Evolutionary conservation across 2,329 filamentous ascomycete genomes (phyloP), one percentile per base, ranked within the genome.

Genomic region (Neodidymelliopsis sp.): DNA sequence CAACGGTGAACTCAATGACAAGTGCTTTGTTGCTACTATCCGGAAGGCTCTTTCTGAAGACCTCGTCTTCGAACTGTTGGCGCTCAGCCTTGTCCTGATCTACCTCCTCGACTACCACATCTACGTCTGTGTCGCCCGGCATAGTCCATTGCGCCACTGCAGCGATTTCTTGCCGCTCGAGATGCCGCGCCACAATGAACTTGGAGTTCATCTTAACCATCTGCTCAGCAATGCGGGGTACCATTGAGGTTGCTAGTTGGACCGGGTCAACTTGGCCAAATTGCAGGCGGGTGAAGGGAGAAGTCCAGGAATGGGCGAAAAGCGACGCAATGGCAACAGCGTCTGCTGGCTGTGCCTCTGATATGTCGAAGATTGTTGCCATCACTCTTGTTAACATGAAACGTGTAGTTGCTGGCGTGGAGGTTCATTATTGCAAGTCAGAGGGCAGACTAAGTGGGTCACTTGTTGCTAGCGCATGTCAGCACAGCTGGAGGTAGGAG

Each of bases 141-240:
- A 60, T 8, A 2, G 35, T 56, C 66, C 67, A 70, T 43, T 69
- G 65, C 19, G 65, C 63, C 1, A 65, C 63, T 37, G 65, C 49
- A n/a, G 56, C 56, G 12, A 63, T 46, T 7, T 57, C 24, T 34
- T 39, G 4, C 4, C 39, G 52, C 2, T 24, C 25, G 4, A 13
- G 27, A 11, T 57, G n/a, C 0, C 60, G 60, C 8, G 55, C 54
- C 6, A 66, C 54, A 10, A 61, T 11, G 18, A 55, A 65, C 4
- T 22, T 33, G 2, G 41, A 47, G 16, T 41, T 20, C 4, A 27
- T 25, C 2, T 48, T 53, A 3, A 22, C 25, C 29, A 70, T 61
- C 11, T 59, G 59, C 15, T 53, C 43, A 13, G 50, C 35, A 11
- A 70, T 65, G 11, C 48, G 60, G 12, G 65, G 59, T 0, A 59